Evolutionary conservation across 495 filamentous ascomycete genomes (phyloP).

Genomic region (Rostrohypoxylon terebratum): DNA sequence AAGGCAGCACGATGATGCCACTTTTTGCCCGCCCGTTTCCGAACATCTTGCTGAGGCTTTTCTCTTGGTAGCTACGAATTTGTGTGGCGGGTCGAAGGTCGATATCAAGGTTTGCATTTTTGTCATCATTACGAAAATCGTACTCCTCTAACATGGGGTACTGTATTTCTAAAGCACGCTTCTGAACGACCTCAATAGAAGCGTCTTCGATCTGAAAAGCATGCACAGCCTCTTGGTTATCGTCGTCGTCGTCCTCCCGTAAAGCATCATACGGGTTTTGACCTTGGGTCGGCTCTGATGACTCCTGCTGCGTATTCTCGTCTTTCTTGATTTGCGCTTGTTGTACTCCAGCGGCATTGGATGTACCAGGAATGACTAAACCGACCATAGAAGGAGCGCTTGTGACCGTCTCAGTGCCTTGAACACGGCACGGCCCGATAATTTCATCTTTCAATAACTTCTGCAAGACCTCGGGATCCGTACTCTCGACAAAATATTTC

Average conservation of each 20-base stretch:
- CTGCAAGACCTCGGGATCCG: constrained; percentile 86
- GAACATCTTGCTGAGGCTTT: constrained; percentile 98
- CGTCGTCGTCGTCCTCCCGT: constrained; percentile 87
- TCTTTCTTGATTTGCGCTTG: constrained; percentile 65
- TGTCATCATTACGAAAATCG: constrained; percentile 93
- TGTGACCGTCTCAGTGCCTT: constrained; percentile 73
- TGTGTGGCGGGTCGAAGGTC: constrained; percentile 85
- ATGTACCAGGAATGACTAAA: constrained; percentile 93
- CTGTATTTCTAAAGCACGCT: constrained; percentile 85
- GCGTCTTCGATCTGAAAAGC: constrained; percentile 89
- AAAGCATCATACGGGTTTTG: constrained; percentile 67
- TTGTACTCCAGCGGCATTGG: constrained; percentile 86
- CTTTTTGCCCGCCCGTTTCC: constrained; percentile 96
- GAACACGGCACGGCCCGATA: constrained; percentile 60
- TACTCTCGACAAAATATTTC: constrained; percentile 91
- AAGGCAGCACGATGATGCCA: constrained; percentile 97
- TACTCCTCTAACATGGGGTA: constrained; percentile 96
- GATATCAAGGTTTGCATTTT: constrained; percentile 91
- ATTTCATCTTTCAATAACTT: constrained; percentile 72
- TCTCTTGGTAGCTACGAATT: constrained; percentile 95
- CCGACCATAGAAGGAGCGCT: constrained; percentile 90
- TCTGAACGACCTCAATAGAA: constrained; percentile 86
- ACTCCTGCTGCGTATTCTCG: constrained; percentile 53
- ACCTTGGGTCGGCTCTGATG: constrained; percentile 49
- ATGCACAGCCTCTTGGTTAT: constrained; percentile 88